A percentile compares a stretch with the other conserved stretches of the same genome.
Evolutionary conservation across 2,329 filamentous ascomycete species (phyloP).

Genomic region (Pseudomassariella vexata): DNA sequence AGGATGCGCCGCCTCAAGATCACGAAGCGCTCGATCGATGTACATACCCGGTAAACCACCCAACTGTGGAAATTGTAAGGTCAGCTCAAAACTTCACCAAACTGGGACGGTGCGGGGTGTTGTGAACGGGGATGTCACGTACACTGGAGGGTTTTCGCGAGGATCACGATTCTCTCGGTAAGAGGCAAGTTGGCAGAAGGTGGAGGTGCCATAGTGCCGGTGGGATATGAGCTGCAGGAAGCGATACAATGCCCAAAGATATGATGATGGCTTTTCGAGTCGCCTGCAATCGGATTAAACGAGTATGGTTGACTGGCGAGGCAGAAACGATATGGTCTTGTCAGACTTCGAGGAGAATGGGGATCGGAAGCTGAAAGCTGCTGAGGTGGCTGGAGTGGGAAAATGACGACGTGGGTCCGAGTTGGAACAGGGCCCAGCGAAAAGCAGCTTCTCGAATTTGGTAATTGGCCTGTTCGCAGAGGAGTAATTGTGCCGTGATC

Average conservation of each 20-base stretch:
- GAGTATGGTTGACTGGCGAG: too few species aligned
- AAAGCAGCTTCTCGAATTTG: too few species aligned
- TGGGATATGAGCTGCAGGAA: conserved; percentile 1
- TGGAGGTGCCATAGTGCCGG: conserved; percentile 62
- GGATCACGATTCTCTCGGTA: conserved; percentile 65
- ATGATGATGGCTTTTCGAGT: conserved; percentile 4
- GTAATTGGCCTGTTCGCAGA: too few species aligned
- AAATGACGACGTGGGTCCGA: conserved; percentile 10
- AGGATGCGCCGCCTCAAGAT: too few species aligned
- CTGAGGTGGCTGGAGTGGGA: conserved; percentile 11
- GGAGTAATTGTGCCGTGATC: too few species aligned
- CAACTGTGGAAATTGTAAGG: conserved; percentile 44
- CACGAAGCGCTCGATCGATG: too few species aligned
- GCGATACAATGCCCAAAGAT: too few species aligned
- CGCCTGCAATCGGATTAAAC: too few species aligned
- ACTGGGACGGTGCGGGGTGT: conserved; percentile 15
- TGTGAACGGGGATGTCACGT: conserved; percentile 34
- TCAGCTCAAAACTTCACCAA: conserved; percentile 24
- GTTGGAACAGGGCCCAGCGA: too few species aligned
- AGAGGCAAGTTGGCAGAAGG: conserved; percentile 65
- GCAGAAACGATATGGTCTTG: too few species aligned
- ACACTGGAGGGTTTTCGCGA: conserved; percentile 93
- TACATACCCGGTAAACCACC: conserved; percentile 77
- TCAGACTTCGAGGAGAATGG: too few species aligned
- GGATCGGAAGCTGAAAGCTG: conserved; percentile 3